These are phyloP conservation scores for Phoma herbarum DNA, from an alignment of 2,329 filamentous ascomycete species.

Conservation along the genomic window DNA sequence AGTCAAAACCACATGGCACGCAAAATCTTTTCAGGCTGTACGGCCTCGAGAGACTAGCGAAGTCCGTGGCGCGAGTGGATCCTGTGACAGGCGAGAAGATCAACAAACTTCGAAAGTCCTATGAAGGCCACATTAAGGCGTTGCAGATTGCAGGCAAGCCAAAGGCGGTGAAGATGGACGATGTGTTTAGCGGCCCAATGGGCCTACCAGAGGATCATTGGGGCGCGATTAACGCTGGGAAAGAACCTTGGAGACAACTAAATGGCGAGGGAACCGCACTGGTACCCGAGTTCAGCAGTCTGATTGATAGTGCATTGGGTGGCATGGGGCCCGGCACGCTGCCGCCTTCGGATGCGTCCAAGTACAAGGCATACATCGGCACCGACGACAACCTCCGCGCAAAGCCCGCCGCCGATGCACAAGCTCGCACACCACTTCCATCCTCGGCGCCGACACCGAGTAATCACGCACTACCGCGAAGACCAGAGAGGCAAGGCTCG, in stretches of 20 bases:
- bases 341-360: conserved; percentile 51
- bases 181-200: conserved; percentile 47
- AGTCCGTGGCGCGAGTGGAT: conserved; percentile 67
- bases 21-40: conserved; percentile 69
- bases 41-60: conserved; percentile 63
- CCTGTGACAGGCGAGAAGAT: conserved; percentile 71
- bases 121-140: conserved; percentile 62
- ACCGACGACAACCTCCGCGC: conserved; percentile 52
- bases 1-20: conserved; percentile 64
- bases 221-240: conserved; percentile 50
- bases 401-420: conserved; percentile 36
- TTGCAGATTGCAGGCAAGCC: conserved; percentile 60
- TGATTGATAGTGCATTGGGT: conserved; percentile 53
- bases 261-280: conserved; percentile 40
- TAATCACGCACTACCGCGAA: conserved; percentile 51
- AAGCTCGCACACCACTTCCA: conserved; percentile 31
- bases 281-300: conserved; percentile 36
- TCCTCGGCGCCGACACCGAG: conserved; percentile 44
- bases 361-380: conserved; percentile 56
- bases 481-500: conserved; percentile 72
- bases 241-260: conserved; percentile 49
- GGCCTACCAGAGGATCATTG: conserved; percentile 54
- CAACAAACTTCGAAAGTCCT: conserved; percentile 67
- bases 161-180: conserved; percentile 56
- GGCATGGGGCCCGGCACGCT: conserved; percentile 56